Evolutionary conservation across 2,329 filamentous ascomycete genomes (phyloP).

Genomic region (Thielaviopsis populi): DNA sequence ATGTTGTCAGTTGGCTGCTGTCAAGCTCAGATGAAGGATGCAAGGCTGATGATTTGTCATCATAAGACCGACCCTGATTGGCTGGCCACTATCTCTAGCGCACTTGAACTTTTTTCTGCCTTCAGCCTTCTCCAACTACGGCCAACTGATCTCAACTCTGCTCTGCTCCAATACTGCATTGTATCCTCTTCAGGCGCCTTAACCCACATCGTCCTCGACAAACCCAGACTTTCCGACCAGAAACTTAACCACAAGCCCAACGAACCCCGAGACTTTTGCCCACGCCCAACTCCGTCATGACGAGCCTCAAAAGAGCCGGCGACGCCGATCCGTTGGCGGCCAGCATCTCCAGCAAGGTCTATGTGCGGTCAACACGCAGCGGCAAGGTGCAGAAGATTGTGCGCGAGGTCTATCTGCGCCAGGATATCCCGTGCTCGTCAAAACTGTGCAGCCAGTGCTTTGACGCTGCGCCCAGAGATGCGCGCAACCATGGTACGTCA

Average conservation of each 20-base stretch:
- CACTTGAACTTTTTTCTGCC: constrained; percentile 9
- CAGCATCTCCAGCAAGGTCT: constrained; percentile 89
- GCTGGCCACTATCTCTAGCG: not conserved
- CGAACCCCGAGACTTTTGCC: not conserved
- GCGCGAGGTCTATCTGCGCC: constrained; percentile 83
- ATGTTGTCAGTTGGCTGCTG: not conserved
- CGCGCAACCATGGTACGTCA: constrained; percentile 57
- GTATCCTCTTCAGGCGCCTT: not conserved
- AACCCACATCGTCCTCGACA: not conserved
- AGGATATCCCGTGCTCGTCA: constrained; percentile 95
- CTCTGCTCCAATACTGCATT: not conserved
- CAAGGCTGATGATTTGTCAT: constrained; percentile 8
- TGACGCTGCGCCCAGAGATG: constrained; percentile 60
- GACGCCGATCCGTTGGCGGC: constrained; percentile 41
- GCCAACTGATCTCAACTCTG: not conserved
- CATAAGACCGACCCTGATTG: not conserved
- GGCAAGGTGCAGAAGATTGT: constrained; percentile 99
- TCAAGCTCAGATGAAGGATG: not conserved
- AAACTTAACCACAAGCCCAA: not conserved
- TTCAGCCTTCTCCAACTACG: not conserved
- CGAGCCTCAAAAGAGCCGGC: constrained; percentile 46
- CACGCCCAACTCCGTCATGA: constrained; percentile 32
- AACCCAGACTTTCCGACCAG: not conserved
- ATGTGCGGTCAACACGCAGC: constrained; percentile 83
- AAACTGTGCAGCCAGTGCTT: constrained; percentile 68